These are phyloP conservation scores for Symmetrospora coprosmae DNA, from an alignment of 768 basidiomycete genomes.

Conservation along the genomic window DNA sequence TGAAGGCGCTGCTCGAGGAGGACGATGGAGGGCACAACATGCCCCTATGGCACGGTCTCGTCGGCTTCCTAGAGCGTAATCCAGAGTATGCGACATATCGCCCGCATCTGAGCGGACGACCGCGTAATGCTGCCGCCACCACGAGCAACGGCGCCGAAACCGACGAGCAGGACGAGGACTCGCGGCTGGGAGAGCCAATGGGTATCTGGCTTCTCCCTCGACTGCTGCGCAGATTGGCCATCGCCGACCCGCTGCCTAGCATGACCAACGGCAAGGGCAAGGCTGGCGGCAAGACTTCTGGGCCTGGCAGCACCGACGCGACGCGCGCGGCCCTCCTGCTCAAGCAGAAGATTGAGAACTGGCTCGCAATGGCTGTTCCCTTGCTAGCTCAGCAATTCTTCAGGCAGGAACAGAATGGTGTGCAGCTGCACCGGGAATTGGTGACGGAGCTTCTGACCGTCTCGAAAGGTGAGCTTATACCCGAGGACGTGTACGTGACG, in stretches of 20 bases:
- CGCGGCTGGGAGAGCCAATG: constrained; percentile 2
- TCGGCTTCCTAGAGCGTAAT: constrained; percentile 2
- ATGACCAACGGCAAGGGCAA: too few species aligned
- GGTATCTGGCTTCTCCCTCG: neutral
- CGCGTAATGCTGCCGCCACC: neutral
- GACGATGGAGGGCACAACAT: constrained; percentile 1
- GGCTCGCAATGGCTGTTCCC: too few species aligned
- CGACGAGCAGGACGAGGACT: neutral
- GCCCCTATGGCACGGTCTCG: neutral
- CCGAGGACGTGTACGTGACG: too few species aligned
- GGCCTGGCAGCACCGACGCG: too few species aligned
- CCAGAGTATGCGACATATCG: constrained; percentile 11
- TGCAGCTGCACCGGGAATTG: too few species aligned
- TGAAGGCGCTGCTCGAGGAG: neutral
- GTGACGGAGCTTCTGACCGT: too few species aligned
- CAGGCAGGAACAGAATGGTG: neutral
- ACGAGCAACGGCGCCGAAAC: neutral
- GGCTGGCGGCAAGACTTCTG: too few species aligned
- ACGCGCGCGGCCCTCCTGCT: too few species aligned
- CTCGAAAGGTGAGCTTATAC: too few species aligned
- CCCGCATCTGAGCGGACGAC: neutral
- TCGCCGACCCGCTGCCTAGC: neutral
- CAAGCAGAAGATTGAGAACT: too few species aligned
- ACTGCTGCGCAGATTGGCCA: neutral
- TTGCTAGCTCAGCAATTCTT: too few species aligned